Conservation (phyloP, 2,329 filamentous ascomycete species). For the Fusarium solani-melongenae region DNA sequence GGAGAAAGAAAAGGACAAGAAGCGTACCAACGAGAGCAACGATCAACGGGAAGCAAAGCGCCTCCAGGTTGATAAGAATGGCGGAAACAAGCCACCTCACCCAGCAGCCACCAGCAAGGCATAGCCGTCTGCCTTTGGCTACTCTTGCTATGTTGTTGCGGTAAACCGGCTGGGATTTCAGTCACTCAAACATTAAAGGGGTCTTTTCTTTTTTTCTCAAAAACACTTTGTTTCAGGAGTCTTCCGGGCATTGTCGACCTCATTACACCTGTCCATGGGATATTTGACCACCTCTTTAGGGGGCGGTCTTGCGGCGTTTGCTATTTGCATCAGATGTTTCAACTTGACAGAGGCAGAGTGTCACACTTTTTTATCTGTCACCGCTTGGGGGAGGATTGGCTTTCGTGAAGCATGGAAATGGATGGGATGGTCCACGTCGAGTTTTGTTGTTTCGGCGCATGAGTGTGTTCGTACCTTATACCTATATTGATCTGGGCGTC, state of each 20-base stretch:
- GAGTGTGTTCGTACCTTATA: slow-evolving; percentile 12
- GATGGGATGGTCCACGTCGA: not conserved
- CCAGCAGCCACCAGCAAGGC: slow-evolving; percentile 23
- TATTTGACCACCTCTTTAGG: not conserved
- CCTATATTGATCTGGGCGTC: slow-evolving; percentile 6
- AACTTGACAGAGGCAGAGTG: not conserved
- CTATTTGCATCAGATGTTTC: slow-evolving; percentile 1
- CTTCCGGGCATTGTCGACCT: slow-evolving; percentile 1
- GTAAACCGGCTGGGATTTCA: not conserved
- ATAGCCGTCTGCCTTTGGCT: not conserved
- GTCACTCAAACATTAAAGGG: not conserved
- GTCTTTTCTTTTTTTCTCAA: not conserved
- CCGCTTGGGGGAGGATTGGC: not conserved
- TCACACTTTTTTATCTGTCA: not conserved
- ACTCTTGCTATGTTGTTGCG: not conserved
- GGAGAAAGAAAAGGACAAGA: slow-evolving; percentile 53
- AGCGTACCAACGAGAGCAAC: slow-evolving; percentile 49
- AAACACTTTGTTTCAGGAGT: slow-evolving; percentile 5
- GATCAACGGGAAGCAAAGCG: slow-evolving; percentile 51
- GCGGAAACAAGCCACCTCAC: slow-evolving; percentile 21
- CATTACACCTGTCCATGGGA: slow-evolving; percentile 7
- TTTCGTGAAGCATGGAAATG: not conserved
- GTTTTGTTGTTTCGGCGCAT: slow-evolving; percentile 14
- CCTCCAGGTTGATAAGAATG: slow-evolving; percentile 45
- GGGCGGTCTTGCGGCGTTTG: slow-evolving; percentile 16